phyloP scores from a whole-genome alignment of 2,329 filamentous ascomycete genomes.

The Leptographium galeiforme region DNA sequence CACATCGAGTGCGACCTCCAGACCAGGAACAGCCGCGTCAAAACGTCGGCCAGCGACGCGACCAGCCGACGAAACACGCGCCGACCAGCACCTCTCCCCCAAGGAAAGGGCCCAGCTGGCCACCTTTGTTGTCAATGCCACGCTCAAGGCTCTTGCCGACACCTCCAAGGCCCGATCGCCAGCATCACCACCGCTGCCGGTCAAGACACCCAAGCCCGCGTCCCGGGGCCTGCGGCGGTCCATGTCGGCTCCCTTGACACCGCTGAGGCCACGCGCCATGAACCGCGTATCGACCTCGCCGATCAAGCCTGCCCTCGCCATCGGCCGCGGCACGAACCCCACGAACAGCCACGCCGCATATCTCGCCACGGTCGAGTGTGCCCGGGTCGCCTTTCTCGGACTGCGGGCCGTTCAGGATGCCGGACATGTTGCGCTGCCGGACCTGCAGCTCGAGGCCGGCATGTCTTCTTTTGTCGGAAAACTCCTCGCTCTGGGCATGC shows the following conservation, averaged over 20 bases:
- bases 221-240: slow-evolving; percentile 31
- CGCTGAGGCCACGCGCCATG: slow-evolving; percentile 45
- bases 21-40: slow-evolving; percentile 15
- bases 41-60: slow-evolving; percentile 9
- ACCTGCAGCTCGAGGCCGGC: slow-evolving; percentile 58
- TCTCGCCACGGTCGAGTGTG: slow-evolving; percentile 53
- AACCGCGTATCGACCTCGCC: slow-evolving; percentile 47
- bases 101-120: slow-evolving; percentile 55
- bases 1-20: slow-evolving; percentile 7
- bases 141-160: slow-evolving; percentile 56
- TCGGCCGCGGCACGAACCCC: slow-evolving; percentile 17
- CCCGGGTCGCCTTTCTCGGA: slow-evolving; percentile 51
- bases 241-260: slow-evolving; percentile 44
- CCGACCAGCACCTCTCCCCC: slow-evolving; percentile 23
- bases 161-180: slow-evolving; percentile 38
- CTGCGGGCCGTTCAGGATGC: slow-evolving; percentile 45
- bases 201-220: neutral
- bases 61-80: slow-evolving; percentile 6
- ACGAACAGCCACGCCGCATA: slow-evolving; percentile 19
- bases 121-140: slow-evolving; percentile 58
- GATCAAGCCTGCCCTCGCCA: slow-evolving; percentile 16
- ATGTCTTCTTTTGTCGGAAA: slow-evolving; percentile 58
- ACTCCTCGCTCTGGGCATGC: slow-evolving; percentile 48
- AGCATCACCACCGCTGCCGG: slow-evolving; percentile 18
- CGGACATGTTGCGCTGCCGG: slow-evolving; percentile 39